These are phyloP conservation scores for Pholiota microspora DNA, from an alignment of 768 basidiomycete species.

Conservation along the genomic window DNA sequence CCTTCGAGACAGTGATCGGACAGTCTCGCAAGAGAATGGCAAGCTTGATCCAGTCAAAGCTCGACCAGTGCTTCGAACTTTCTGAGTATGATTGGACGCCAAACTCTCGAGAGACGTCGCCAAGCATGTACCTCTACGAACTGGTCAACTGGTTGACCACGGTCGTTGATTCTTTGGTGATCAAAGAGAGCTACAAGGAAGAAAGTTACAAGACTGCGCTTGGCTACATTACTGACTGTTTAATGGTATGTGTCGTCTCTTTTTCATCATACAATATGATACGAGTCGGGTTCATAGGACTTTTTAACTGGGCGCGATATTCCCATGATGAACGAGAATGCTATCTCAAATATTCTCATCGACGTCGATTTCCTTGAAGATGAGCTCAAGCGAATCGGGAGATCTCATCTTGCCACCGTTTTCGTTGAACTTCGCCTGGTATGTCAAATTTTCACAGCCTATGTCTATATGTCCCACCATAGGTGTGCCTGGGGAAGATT, in stretches of 20 bases:
- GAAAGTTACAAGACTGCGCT: slow-evolving; percentile 88
- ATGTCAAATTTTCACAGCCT: slow-evolving; percentile 22
- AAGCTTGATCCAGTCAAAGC: slow-evolving; percentile 82
- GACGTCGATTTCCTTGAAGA: slow-evolving; percentile 89
- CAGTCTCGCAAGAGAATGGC: slow-evolving; percentile 76
- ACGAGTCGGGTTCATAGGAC: slow-evolving; percentile 43
- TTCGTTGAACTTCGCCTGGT: slow-evolving; percentile 83
- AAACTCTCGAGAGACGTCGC: slow-evolving; percentile 61
- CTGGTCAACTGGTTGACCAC: slow-evolving; percentile 96
- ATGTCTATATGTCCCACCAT: neutral
- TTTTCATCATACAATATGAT: neutral
- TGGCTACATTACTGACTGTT: slow-evolving; percentile 80
- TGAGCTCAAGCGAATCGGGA: slow-evolving; percentile 76
- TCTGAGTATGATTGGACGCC: slow-evolving; percentile 96
- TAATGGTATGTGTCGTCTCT: slow-evolving; percentile 64
- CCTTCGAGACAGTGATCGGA: slow-evolving; percentile 69
- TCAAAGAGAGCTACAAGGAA: slow-evolving; percentile 85
- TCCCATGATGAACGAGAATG: slow-evolving; percentile 83
- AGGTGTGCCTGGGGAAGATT: neutral
- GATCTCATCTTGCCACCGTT: slow-evolving; percentile 63
- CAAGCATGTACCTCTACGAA: slow-evolving; percentile 94
- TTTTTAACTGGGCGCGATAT: slow-evolving; percentile 78
- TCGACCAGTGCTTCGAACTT: slow-evolving; percentile 93
- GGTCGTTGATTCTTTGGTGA: slow-evolving; percentile 84
- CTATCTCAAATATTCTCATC: slow-evolving; percentile 78